Base-by-base conservation (phyloP, 208 protist species). In the Porcisia hertigi region DNA sequence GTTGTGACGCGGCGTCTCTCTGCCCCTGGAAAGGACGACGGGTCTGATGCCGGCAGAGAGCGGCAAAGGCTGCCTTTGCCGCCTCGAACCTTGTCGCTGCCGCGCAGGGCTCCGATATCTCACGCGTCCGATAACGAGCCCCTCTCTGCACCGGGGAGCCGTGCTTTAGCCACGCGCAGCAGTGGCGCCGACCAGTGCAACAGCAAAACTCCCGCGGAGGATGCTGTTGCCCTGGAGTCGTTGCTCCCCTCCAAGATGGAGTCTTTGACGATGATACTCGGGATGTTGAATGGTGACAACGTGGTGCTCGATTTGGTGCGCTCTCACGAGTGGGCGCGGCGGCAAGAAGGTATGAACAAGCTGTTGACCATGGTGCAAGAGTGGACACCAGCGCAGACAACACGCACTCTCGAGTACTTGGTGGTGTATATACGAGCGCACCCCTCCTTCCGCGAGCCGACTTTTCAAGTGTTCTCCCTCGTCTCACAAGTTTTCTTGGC, bases 311-410 rank as follows among this genome's bases (percentile, higher is more conserved):
- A 88, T 39, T 57, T 92, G 60, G 81, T 97, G 52, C 84, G 88
- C 14, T 92, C 93, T 5, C 86, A 76, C n/a, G 93, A 97, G 78
- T 96, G 90, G 90, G 81, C 79, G 39, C 81, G 82, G 14, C 89
- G 93, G 2, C 80, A 89, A 23, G 89, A 90, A 58, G 93, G 89
- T 12, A 75, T 97, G 53, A 69, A 81, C 45, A 92, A 88, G 77
- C 53, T 94, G 36, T 71, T 86, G 45, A 53, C 58, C 6, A 80
- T 88, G 72, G 85, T 89, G 62, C 77, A 86, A 36, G 57, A 74
- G 66, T 97, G 93, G 92, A 83, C 85, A 12, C 73, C 80, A 2
- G 71, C 75, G 36, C 77, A 88, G 75, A 87, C 84, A 43, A 84
- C 82, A 62, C 57, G 85, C 7, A 75, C 88, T 58, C 70, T 94